Percentiles rank a stretch among this genome's conserved stretches.
Conservation (phyloP, 2,329 filamentous ascomycete species). For the Fusarium sp. region DNA sequence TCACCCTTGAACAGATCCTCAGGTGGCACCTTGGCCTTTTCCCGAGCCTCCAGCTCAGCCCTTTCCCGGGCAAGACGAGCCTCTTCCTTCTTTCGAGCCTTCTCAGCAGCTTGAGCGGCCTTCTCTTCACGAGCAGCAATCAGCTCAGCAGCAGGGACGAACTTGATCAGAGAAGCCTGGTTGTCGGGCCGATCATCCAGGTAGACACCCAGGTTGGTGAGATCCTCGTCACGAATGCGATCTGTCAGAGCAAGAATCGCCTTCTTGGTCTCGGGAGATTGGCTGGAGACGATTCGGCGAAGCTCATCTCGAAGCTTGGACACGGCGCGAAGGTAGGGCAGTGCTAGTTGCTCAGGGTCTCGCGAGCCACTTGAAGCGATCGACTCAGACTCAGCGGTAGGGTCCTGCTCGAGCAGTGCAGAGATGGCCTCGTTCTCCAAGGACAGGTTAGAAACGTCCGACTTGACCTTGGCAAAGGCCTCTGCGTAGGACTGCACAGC, state of each 20-base stretch:
- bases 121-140: constrained; percentile 71
- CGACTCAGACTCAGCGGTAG: constrained; percentile 60
- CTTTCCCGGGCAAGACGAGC: constrained; percentile 63
- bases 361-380: constrained; percentile 59
- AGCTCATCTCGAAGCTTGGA: constrained; percentile 73
- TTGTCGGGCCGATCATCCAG: constrained; percentile 82
- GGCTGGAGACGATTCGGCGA: constrained; percentile 63
- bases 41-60: constrained; percentile 65
- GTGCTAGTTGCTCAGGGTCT: constrained; percentile 64
- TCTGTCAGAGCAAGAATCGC: constrained; percentile 83
- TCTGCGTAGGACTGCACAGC: constrained; percentile 61
- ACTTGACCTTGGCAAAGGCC: constrained; percentile 59
- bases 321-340: constrained; percentile 67
- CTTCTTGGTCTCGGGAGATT: constrained; percentile 68
- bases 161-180: constrained; percentile 79
- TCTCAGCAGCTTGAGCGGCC: constrained; percentile 71
- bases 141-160: constrained; percentile 67
- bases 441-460: constrained; percentile 60
- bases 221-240: constrained; percentile 80
- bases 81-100: constrained; percentile 66
- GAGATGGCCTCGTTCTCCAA: constrained; percentile 61
- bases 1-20: constrained; percentile 68
- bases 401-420: constrained; percentile 57
- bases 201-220: constrained; percentile 87
- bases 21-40: constrained; percentile 68